Base-by-base conservation (phyloP, 495 filamentous ascomycete species). In the Neurospora tetrasperma region DNA sequence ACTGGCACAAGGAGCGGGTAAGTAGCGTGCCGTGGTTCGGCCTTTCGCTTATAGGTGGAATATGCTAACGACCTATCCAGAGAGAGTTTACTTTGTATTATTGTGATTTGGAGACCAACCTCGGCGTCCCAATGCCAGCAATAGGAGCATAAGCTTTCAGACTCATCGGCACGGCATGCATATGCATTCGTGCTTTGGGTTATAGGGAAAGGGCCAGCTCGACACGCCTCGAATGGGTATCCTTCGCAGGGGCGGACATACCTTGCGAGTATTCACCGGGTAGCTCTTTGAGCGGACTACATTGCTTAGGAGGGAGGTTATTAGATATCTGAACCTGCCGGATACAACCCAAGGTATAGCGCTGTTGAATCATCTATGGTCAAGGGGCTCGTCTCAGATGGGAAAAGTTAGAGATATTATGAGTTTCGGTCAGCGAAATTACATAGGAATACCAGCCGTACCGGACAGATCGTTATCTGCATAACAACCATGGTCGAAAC, bases 1-100 rank as follows among this genome's bases (percentile, higher is more conserved):
- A 86, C 71, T 98, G 94, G 94, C 88, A 90, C 75, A 91, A 93
- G 81, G 88, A 94, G 76, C 83, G 93, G 78, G 93, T 95, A 87
- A 77, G 91, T 87, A 42, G 54, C 27, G 6, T 35, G 23, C 54
- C 35, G 54, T 59, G 43, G 39, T 42, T 35, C 11, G 14, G 54
- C 35, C 54, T 66, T 43, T 18, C 18, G 11, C 18, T 31, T 35
- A 10, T 43, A 7, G 5, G 18, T 11, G n/a, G 16, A 66, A 16
- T 38, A 10, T 66, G 71, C 71, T 70, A 70, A 70, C n/a, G 8
- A 38, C 8, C 39, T 48, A 8, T 71, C 38, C 71, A 94, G 92
- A 86, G 91, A 62, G 92, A 94, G 75, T 90, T 95, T 74, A 90
- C 92, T 27, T 85, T 97, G 23, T 85, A 92, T 74, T 96, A 94